A percentile compares a stretch with the other conserved stretches of the same genome.
These are phyloP conservation scores for Boechera stricta DNA, from an alignment of 345 rosid species.

Conservation along the genomic window DNA sequence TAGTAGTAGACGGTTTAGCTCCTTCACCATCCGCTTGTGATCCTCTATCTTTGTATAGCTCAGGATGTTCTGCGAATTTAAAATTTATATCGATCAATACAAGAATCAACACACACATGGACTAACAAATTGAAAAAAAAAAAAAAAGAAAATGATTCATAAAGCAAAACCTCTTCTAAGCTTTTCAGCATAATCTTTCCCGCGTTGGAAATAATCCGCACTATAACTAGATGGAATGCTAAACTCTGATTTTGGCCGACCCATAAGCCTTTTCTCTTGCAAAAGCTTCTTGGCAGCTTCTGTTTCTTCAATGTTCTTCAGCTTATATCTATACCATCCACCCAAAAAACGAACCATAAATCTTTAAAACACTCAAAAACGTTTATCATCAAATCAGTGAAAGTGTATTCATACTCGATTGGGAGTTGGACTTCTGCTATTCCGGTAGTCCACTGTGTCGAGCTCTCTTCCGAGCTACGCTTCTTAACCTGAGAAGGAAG, in stretches of 20 bases:
- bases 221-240: slow-evolving; percentile 93
- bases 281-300: slow-evolving; percentile 99
- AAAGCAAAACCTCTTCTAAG: slow-evolving; percentile 78
- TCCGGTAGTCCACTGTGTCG: slow-evolving; percentile 99
- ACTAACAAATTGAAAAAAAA: neutral
- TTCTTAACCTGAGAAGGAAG: slow-evolving; percentile 67
- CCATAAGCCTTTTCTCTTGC: slow-evolving; percentile 88
- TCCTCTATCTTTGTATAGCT: slow-evolving; percentile 80
- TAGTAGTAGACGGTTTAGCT: slow-evolving; percentile 56
- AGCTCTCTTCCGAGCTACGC: slow-evolving; percentile 93
- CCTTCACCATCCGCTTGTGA: slow-evolving; percentile 56
- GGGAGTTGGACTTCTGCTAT: slow-evolving; percentile 98
- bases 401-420: slow-evolving; percentile 65
- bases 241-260: slow-evolving; percentile 69
- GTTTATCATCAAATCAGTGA: neutral
- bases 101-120: neutral
- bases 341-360: neutral
- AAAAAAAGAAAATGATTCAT: neutral
- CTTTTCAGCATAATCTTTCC: slow-evolving; percentile 90
- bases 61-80: slow-evolving; percentile 80
- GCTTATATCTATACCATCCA: slow-evolving; percentile 66
- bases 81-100: neutral
- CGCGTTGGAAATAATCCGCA: slow-evolving; percentile 96
- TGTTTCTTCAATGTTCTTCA: slow-evolving; percentile 94
- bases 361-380: neutral